Base-by-base conservation (phyloP, 1,139 yeast species). In the Debaryomyces psychrophilus region DNA sequence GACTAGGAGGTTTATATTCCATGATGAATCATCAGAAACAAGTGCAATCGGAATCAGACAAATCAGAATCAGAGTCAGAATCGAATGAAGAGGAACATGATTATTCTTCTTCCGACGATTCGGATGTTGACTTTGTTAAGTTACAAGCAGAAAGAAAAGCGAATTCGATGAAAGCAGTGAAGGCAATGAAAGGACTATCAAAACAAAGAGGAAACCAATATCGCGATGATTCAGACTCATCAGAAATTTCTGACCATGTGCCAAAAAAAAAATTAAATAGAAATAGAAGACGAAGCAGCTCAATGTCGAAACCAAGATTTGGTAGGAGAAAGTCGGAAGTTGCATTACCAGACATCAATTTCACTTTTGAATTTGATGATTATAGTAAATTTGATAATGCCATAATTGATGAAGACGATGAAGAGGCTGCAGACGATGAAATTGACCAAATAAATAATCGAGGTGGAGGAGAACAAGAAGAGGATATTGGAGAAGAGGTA, bases 401-500 rank as follows among this genome's bases (percentile, higher is more conserved):
- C 2, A 46, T 53, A 11, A 59, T 53, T 12, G 61, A 57, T 25
- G 61, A 59, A 8, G 60, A 54, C 8, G 62, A 57, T 18, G 57
- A 52, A 6, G 62, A 57, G 14, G 49, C 41, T 18, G 50, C 46
- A 12, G 50, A 43, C 7, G 55, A 51, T 11, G 53, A 53, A 17
- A 48, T 52, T n/a, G 59, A 20, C 4, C 57, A 15, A 51, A 51
- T 5, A 50, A 35, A 15, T 42, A 44, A 27, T 27, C 27, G 5
- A 38, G 29, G 12, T 4, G 55, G 49, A 12, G 51, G 23, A 23
- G 41, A 37, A 7, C 35, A 59, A 43, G 77, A 81, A 48, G 92
- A 86, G 61, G 92, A 85, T 66, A 72, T 85, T 18, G 92, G 90
- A 14, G 92, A 85, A 61, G 90, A 81, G 52, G 71, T 83, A 31